A percentile compares a stretch with the other conserved stretches of the same genome.
Evolutionary conservation across 2,329 filamentous ascomycete genomes (phyloP).

Genomic region (Pyrenochaeta sp.): DNA sequence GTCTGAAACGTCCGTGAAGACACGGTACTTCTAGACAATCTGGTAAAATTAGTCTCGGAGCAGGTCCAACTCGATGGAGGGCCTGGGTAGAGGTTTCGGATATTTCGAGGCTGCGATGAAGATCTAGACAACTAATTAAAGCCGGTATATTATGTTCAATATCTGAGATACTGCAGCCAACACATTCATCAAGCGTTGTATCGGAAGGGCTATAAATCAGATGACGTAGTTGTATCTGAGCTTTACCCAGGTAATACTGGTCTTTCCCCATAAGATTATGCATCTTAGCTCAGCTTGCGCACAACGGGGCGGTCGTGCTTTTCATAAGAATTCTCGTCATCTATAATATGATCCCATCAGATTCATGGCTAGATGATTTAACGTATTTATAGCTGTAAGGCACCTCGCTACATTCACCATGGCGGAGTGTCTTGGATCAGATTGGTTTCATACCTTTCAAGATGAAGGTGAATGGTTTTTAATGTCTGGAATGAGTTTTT

Average conservation of each 20-base stretch:
- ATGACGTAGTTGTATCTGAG: constrained; percentile 8
- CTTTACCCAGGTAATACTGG: constrained; percentile 14
- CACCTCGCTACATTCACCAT: too few relatives aligned
- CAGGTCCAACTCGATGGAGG: constrained; percentile 8
- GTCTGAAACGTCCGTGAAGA: constrained; percentile 12
- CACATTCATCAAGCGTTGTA: constrained; percentile 7
- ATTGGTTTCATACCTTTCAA: constrained; percentile 17
- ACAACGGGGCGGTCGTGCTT: neutral
- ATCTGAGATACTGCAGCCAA: constrained; percentile 12
- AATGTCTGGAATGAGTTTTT: constrained; percentile 1
- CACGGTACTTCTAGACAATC: constrained; percentile 8
- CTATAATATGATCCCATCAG: too few relatives aligned
- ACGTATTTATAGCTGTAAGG: too few relatives aligned
- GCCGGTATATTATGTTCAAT: constrained; percentile 16
- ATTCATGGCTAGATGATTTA: too few relatives aligned
- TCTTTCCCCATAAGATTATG: constrained; percentile 5
- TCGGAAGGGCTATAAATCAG: constrained; percentile 10
- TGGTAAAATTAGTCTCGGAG: constrained; percentile 8
- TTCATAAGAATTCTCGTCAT: too few relatives aligned
- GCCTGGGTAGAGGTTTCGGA: constrained; percentile 2
- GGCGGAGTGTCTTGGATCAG: too few relatives aligned
- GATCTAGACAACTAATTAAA: constrained; percentile 10
- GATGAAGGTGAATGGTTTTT: constrained; percentile 14
- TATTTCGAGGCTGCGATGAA: too few relatives aligned
- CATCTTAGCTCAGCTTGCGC: too few relatives aligned